phyloP scores from a whole-genome alignment of 352 stramenopile genomes.

The Thalassiosira gravida region DNA sequence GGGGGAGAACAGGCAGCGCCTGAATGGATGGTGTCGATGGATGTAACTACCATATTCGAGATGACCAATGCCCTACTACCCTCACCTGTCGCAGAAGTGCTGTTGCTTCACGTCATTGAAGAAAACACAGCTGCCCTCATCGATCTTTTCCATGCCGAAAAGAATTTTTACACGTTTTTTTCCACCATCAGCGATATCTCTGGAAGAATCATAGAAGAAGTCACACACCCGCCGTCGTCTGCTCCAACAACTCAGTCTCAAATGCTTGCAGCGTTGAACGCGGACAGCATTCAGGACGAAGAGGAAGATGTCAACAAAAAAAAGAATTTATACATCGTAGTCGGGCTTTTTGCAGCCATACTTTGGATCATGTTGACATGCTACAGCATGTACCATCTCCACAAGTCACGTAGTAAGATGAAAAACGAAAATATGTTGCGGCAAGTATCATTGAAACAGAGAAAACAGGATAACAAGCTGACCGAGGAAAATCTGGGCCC shows the following conservation, averaged over 20 bases:
- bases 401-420: slow-evolving; percentile 15
- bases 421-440: slow-evolving; percentile 10
- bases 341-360: neutral
- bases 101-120: slow-evolving; percentile 12
- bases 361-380: slow-evolving; percentile 24
- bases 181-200: neutral
- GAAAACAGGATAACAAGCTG: neutral
- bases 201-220: neutral
- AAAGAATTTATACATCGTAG: neutral
- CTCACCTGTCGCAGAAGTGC: neutral
- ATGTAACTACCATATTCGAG: slow-evolving; percentile 16
- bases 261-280: neutral
- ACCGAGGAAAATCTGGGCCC: no score
- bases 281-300: neutral
- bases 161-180: slow-evolving; percentile 16
- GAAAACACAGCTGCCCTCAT: neutral
- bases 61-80: slow-evolving; percentile 9
- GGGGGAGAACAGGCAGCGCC: neutral
- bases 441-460: neutral
- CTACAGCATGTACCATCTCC: slow-evolving; percentile 14
- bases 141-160: slow-evolving; percentile 2
- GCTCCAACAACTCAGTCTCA: slow-evolving; percentile 13
- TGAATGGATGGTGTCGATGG: slow-evolving; percentile 2
- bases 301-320: neutral
- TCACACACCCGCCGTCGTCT: slow-evolving; percentile 3